Evolutionary conservation across 441 rosid genomes (phyloP).

Genomic region (Populus hybrid): DNA sequence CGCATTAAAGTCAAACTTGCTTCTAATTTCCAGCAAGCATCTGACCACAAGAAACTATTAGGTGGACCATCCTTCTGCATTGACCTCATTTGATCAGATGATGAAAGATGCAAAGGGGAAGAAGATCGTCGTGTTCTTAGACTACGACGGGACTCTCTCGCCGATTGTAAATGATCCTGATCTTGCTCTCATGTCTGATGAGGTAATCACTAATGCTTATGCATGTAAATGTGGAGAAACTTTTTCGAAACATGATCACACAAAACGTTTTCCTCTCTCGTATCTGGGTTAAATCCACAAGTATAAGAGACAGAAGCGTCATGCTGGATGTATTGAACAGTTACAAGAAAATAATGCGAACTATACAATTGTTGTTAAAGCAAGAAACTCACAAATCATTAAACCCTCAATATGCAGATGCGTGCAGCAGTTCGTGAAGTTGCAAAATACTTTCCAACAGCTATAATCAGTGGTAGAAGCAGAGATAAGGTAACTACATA

Average conservation of each 20-base stretch:
- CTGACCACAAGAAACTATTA: slow-evolving; percentile 20
- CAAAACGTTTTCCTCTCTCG: background rate
- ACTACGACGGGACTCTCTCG: slow-evolving; percentile 94
- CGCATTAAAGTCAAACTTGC: background rate
- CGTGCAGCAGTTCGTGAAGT: slow-evolving; percentile 66
- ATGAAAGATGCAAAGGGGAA: slow-evolving; percentile 64
- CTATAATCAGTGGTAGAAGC: slow-evolving; percentile 90
- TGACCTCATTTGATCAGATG: slow-evolving; percentile 67
- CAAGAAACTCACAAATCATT: background rate
- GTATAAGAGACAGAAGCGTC: background rate
- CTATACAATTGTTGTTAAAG: background rate
- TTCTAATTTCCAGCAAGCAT: background rate
- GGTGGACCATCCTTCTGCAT: slow-evolving; percentile 87
- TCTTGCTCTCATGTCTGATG: slow-evolving; percentile 71
- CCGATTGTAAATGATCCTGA: slow-evolving; percentile 95
- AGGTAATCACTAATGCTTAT: slow-evolving; percentile 39
- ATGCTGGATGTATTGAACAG: background rate
- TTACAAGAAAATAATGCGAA: background rate
- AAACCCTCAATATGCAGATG: slow-evolving; percentile 44
- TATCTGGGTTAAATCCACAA: background rate
- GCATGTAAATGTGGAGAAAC: background rate
- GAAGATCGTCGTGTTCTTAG: slow-evolving; percentile 81
- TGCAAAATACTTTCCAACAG: slow-evolving; percentile 74
- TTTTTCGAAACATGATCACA: background rate
- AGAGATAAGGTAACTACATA: slow-evolving; percentile 66